phyloP scores from a whole-genome alignment of 306 rosid genomes.

The cucumber (Cucumis sativus) region Cucumber_9930_V3 NC_026657.2:33552501-33553000 shows the following conservation, averaged over 20 bases:
- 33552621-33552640: slow-evolving; percentile 76
- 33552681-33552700: slow-evolving; percentile 52
- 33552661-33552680: slow-evolving; percentile 64
- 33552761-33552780: slow-evolving; percentile 48
- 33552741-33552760: slow-evolving; percentile 90
- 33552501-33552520: slow-evolving; percentile 65
- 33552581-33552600: slow-evolving; percentile 2
- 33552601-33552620: slow-evolving; percentile 77
- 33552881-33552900: not conserved
- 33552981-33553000: not conserved
- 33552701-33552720: slow-evolving; percentile 59
- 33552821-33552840: slow-evolving; percentile 43
- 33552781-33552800: slow-evolving; percentile 77
- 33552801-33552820: slow-evolving; percentile 52
- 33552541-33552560: slow-evolving; percentile 1
- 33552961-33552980: not conserved
- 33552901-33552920: not conserved
- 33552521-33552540: slow-evolving; percentile 9
- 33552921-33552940: not conserved
- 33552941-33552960: not conserved
- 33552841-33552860: not conserved
- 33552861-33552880: not conserved
- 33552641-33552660: slow-evolving; percentile 66
- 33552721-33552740: slow-evolving; percentile 73
- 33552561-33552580: not conserved